Percentiles rank a stretch among this genome's conserved stretches.
Conservation (phyloP, 1,139 yeast species). For the Yamadazyma siamensis region DNA sequence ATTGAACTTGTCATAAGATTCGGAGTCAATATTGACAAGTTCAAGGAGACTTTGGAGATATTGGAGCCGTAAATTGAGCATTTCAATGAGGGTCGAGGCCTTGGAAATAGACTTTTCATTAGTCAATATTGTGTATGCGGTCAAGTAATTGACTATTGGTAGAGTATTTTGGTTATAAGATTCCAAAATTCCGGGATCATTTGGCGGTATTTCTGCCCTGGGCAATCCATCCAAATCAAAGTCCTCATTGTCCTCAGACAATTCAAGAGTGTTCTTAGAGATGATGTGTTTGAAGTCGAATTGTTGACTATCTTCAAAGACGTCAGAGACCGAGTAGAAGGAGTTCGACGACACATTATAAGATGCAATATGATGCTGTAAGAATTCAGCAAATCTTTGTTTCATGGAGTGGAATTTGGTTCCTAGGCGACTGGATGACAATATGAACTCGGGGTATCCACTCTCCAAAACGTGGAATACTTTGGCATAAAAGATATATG, state of each 20-base stretch:
- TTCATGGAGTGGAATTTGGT: slow-evolving; percentile 22
- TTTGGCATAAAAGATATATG: slow-evolving; percentile 32
- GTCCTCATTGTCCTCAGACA: slow-evolving; percentile 9
- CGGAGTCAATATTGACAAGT: slow-evolving; percentile 1
- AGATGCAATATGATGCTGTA: slow-evolving; percentile 25
- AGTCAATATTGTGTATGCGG: slow-evolving; percentile 31
- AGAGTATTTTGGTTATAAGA: slow-evolving; percentile 10
- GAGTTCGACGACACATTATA: slow-evolving; percentile 13
- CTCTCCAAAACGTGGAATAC: slow-evolving; percentile 30
- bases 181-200: slow-evolving; percentile 2
- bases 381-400: slow-evolving; percentile 19
- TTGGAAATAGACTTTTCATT: slow-evolving; percentile 12
- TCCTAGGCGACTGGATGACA: slow-evolving; percentile 13
- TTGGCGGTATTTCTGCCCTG: not conserved
- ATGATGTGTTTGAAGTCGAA: slow-evolving; percentile 7
- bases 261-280: slow-evolving; percentile 7
- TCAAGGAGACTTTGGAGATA: slow-evolving; percentile 18
- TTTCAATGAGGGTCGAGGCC: slow-evolving; percentile 20
- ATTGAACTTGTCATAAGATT: slow-evolving; percentile 15
- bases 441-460: slow-evolving; percentile 21
- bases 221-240: slow-evolving; percentile 9
- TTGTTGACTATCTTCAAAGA: slow-evolving; percentile 13
- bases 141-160: slow-evolving; percentile 33
- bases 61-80: slow-evolving; percentile 23
- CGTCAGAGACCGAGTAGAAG: slow-evolving; percentile 16